Conservation (phyloP, 352 stramenopile genomes). For the Pythium aristosporum region DNA sequence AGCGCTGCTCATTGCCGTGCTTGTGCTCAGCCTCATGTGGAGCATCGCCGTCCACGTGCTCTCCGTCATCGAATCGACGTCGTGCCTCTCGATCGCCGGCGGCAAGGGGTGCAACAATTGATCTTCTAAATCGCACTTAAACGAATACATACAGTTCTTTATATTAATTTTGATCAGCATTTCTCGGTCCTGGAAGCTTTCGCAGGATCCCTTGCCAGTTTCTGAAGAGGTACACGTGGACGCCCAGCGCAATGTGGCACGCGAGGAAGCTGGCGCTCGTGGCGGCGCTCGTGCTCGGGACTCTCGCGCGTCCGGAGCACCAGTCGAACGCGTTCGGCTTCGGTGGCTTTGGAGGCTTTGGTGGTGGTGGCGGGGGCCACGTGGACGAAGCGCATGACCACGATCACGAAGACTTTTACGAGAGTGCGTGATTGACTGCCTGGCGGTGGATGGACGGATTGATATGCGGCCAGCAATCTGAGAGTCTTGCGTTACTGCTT, state of each 20-base stretch:
- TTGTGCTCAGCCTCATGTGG: constrained; percentile 27
- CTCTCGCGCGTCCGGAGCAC: constrained; percentile 11
- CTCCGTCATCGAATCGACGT: constrained; percentile 48
- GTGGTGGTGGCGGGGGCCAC: constrained; percentile 34
- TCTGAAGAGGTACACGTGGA: constrained; percentile 15
- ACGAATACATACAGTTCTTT: not conserved
- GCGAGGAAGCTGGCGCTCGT: constrained; percentile 24
- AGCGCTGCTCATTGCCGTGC: constrained; percentile 23
- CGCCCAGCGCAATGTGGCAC: constrained; percentile 15
- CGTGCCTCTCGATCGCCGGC: constrained; percentile 48
- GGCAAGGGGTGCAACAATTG: constrained; percentile 34
- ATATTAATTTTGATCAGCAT: not conserved
- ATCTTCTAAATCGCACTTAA: constrained; percentile 11
- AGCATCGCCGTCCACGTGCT: constrained; percentile 45
- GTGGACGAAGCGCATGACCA: constrained; percentile 52
- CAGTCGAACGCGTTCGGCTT: constrained; percentile 38
- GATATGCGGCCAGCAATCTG: not conserved
- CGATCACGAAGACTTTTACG: constrained; percentile 78
- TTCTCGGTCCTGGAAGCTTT: constrained; percentile 14
- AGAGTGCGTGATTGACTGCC: constrained; percentile 21
- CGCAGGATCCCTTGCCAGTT: not conserved
- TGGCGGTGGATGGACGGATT: not conserved
- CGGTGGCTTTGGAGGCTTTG: constrained; percentile 49
- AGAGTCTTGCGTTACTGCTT: not conserved
- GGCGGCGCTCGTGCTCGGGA: constrained; percentile 35